Conservation (phyloP, 164 flowering plant genomes). For the Echeveria elegans region DNA sequence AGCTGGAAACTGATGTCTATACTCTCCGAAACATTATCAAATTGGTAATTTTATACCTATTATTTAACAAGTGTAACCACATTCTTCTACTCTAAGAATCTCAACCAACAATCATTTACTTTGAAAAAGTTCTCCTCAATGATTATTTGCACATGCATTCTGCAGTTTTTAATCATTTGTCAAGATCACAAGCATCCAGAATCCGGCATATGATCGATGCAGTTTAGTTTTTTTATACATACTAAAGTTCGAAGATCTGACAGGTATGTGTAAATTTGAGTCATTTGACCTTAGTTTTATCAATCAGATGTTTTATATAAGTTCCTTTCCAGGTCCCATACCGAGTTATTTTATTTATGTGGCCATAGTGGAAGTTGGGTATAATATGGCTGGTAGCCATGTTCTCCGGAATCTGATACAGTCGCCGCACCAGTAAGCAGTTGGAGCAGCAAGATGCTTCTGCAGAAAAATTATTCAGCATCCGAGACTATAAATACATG, state of each 20-base stretch:
- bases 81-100: background rate
- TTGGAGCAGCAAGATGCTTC: too few relatives aligned
- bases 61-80: background rate
- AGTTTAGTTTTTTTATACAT: background rate
- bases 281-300: background rate
- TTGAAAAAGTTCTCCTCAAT: conserved; percentile 4
- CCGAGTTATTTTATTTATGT: background rate
- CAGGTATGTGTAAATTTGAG: background rate
- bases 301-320: background rate
- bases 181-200: background rate
- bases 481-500: conserved; percentile 1
- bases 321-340: background rate
- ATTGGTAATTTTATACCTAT: background rate
- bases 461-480: background rate
- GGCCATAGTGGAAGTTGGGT: background rate
- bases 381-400: background rate
- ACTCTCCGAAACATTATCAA: background rate
- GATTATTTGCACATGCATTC: conserved; percentile 1
- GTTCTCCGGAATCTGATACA: conserved; percentile 1
- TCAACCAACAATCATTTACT: background rate
- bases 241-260: background rate
- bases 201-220: background rate
- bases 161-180: background rate
- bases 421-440: conserved; percentile 1
- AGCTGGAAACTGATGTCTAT: background rate